Evolutionary conservation across 2,329 filamentous ascomycete genomes (phyloP).

Genomic region (Botrytis hyacinthi): DNA sequence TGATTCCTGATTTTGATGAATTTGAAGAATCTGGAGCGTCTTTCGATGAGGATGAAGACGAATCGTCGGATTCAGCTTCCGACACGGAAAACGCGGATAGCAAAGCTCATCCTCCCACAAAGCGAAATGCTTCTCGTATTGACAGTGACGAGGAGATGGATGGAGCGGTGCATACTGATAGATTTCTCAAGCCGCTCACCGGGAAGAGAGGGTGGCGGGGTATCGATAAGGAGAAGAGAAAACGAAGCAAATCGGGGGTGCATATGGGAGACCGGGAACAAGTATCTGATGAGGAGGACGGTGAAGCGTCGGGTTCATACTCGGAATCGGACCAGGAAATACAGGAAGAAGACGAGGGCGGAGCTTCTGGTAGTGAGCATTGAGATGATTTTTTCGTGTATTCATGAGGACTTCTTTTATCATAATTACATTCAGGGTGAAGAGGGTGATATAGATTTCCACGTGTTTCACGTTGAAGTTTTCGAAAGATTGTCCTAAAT

Average conservation of each 20-base stretch:
- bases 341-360: background rate
- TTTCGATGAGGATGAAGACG: slow-evolving; percentile 3
- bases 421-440: no score
- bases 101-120: background rate
- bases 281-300: background rate
- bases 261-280: background rate
- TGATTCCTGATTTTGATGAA: slow-evolving; percentile 27
- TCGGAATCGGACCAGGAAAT: background rate
- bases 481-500: background rate
- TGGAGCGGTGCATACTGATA: slow-evolving; percentile 66
- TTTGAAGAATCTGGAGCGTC: background rate
- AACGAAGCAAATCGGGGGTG: slow-evolving; percentile 38
- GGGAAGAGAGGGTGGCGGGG: slow-evolving; percentile 25
- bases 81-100: background rate
- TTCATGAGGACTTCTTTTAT: no score
- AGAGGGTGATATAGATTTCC: background rate
- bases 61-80: background rate
- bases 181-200: slow-evolving; percentile 58
- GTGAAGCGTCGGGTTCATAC: background rate
- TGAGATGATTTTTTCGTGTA: background rate
- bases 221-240: slow-evolving; percentile 24
- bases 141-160: slow-evolving; percentile 47
- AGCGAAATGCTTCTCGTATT: slow-evolving; percentile 43
- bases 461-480: background rate
- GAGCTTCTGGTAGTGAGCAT: background rate